Evolutionary conservation across 2,329 filamentous ascomycete genomes (phyloP), one percentile per base, ranked within the genome.

Genomic region (Graphiopsis chlorocephala): DNA sequence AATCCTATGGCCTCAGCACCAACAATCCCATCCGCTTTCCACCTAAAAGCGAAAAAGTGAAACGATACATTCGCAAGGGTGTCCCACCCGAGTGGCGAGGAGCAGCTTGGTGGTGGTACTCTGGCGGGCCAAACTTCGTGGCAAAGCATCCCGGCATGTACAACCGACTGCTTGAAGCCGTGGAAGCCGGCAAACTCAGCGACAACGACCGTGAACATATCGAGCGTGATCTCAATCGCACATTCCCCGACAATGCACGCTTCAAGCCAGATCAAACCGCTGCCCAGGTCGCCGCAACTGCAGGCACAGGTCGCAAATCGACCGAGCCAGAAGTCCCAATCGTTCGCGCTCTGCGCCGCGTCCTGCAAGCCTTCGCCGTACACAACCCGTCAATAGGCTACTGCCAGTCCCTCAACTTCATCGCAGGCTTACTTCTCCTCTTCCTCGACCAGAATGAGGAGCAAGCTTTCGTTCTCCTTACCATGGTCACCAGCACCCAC

Each of bases 71-170:
- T 57, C 88, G 93, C 60, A 98, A 97, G 77, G 94, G 94, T 17
- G 94, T 97, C 58, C 94, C 94, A 3, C 92, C 93, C 0, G 92
- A 97, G 69, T 96, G 93, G 88, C 87, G 94, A 72, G 94, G 94
- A n/a, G 90, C 91, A 6, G 94, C 94, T 53, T 98, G 94, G 94
- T 98, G 96, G 77, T 97, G 91, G 80, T 98, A 97, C 75, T 92
- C 93, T 12, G 92, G 92, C 23, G 94, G 94, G 1, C 92, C 92
- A 26, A 87, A 88, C 53, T 90, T 92, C 69, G 77, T 97, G 66
- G 85, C 87, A 60, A 89, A 91, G 72, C 86, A 96, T 71, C 85
- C 87, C 5, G 91, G 91, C 1, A 80, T 94, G 17, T 98, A 97
- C 75, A 85, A 88, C 61, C 83, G 87, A 61, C 80, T 96, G 45